These are phyloP conservation scores for Prunus yedoensis DNA, from an alignment of 331 rosid genomes.

Conservation along the genomic window DNA sequence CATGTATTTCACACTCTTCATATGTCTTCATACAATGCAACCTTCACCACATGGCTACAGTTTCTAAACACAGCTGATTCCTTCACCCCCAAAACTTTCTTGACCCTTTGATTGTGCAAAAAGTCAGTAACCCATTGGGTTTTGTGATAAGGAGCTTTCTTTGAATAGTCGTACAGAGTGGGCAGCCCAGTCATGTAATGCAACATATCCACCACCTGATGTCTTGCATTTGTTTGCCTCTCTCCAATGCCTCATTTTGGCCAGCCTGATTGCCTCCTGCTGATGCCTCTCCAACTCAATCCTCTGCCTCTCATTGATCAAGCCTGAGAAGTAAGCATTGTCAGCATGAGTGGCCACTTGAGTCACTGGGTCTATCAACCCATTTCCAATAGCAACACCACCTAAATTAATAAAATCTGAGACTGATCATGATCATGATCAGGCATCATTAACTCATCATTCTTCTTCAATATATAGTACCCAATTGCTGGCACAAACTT, in stretches of 20 bases:
- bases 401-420: constrained; percentile 36
- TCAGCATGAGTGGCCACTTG: constrained; percentile 54
- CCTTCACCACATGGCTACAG: constrained; percentile 46
- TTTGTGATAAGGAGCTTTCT: constrained; percentile 32
- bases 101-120: constrained; percentile 34
- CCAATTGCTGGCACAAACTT: constrained; percentile 68
- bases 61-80: constrained; percentile 26
- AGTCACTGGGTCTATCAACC: constrained; percentile 49
- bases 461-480: constrained; percentile 44
- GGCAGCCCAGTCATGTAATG: constrained; percentile 51
- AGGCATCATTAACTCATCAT: constrained; percentile 17
- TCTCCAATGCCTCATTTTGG: too few species aligned
- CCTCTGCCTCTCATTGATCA: constrained; percentile 57
- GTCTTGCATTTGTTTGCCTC: too few species aligned
- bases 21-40: constrained; percentile 36
- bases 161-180: constrained; percentile 47
- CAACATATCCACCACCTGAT: too few species aligned
- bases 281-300: constrained; percentile 29
- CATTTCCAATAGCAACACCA: constrained; percentile 65
- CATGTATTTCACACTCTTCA: constrained; percentile 63
- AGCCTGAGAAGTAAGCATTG: constrained; percentile 51
- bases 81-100: constrained; percentile 41
- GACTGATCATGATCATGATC: background rate
- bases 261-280: too few species aligned
- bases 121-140: constrained; percentile 33